Base-by-base conservation (phyloP, 345 rosid species). In the Brassica cretica region DNA sequence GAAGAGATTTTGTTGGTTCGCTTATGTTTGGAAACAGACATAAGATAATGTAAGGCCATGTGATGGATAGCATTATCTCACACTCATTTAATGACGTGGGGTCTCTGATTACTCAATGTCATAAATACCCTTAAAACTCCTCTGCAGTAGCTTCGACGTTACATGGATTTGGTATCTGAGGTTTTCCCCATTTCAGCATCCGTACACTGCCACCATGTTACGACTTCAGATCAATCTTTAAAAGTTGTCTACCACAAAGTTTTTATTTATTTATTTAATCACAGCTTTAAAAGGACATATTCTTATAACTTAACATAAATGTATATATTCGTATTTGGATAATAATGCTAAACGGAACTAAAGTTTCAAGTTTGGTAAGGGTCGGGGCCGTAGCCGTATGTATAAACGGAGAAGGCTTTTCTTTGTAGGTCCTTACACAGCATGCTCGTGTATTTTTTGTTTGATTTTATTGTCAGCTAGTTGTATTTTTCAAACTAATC, bases 11-110 rank as follows among this genome's bases (percentile, higher is more conserved):
- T 46, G 76, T 32, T 78, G 64, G 77, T 72, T 72, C 68, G 76
- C 21, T 66, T 25, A 24, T 73, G 82, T 68, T 73, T 73, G 82
- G 78, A 73, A 73, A 68, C 70, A 79, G 74, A 73, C 74, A 78
- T 67, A 61, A 51, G 65, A 73, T 73, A 79, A 73, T 73, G 78
- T 73, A 79, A 68, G 78, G 75, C 82, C 82, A 79, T 68, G 82
- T 73, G 82, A 79, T 3, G 70, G 78, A 79, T 79, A 73, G 55
- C 78, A 78, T 73, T 78, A 78, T 78, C 41, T 66, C 69, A 29
- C 63, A 60, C 77, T 67, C 82, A 68, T 78, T 73, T 46, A 79
- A 79, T 62, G 78, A 27, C 29, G 71, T 68, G 24, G 78, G 82
- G 74, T 68, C 78, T 16, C 2, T 16, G 21, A 25, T 15, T 1